phyloP scores from a whole-genome alignment of 1,284 basidiomycete genomes.

The Heterobasidion parviporum region DNA sequence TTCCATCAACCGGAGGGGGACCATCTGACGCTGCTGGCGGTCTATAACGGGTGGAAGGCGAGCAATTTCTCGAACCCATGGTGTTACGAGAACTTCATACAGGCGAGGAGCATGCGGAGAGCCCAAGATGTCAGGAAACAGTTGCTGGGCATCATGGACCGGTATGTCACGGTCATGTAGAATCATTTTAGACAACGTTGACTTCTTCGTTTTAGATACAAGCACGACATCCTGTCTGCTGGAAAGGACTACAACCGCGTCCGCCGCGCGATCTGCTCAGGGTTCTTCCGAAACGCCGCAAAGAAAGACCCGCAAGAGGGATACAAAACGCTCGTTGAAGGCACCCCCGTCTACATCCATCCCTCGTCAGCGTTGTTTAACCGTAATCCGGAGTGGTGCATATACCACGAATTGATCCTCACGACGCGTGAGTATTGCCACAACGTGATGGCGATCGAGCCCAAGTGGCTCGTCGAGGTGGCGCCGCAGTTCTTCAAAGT shows the following conservation, averaged over 20 bases:
- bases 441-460: conserved; percentile 93
- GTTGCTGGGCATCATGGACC: conserved; percentile 96
- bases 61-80: conserved; percentile 94
- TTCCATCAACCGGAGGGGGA: conserved; percentile 98
- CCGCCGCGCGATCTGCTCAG: conserved; percentile 93
- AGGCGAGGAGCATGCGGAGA: conserved; percentile 93
- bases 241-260: conserved; percentile 92
- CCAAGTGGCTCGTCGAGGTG: conserved; percentile 98
- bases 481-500: conserved; percentile 98
- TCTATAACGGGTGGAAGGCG: conserved; percentile 97
- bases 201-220: conserved; percentile 51
- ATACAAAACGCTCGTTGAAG: conserved; percentile 98
- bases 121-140: conserved; percentile 98
- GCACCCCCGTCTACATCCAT: conserved; percentile 96
- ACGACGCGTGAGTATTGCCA: conserved; percentile 91
- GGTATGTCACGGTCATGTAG: conserved; percentile 37
- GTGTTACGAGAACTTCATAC: conserved; percentile 98
- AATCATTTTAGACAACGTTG: not conserved
- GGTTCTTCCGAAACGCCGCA: conserved; percentile 93
- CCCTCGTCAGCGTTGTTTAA: conserved; percentile 97
- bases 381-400: conserved; percentile 74
- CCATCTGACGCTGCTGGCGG: conserved; percentile 89
- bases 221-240: conserved; percentile 89
- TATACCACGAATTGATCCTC: conserved; percentile 72
- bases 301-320: conserved; percentile 94